Conservation (phyloP, 2,329 filamentous ascomycete genomes). For the Clonostachys chloroleuca region DNA sequence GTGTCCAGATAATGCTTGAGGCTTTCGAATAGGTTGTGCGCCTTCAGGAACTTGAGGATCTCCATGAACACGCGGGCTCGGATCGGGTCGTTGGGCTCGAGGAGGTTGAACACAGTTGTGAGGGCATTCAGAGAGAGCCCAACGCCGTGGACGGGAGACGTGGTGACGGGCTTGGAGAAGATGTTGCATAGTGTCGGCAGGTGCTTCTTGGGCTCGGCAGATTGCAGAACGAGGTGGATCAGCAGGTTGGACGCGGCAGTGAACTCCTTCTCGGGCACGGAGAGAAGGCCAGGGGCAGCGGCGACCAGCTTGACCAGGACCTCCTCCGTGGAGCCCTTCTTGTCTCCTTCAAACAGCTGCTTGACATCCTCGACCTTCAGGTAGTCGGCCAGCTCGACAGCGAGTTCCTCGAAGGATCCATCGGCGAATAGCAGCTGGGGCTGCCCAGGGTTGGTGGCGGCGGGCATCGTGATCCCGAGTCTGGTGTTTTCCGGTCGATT, state of each 20-base stretch:
- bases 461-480: constrained; percentile 13
- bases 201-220: constrained; percentile 78
- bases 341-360: constrained; percentile 68
- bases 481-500: no score
- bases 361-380: constrained; percentile 79
- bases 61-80: constrained; percentile 89
- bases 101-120: constrained; percentile 94
- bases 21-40: constrained; percentile 73
- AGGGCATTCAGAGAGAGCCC: constrained; percentile 86
- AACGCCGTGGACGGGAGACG: constrained; percentile 79
- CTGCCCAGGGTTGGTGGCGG: constrained; percentile 36
- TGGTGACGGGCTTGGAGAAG: constrained; percentile 80
- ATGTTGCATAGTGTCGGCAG: constrained; percentile 86
- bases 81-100: constrained; percentile 69
- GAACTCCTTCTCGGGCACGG: constrained; percentile 92
- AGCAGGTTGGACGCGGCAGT: constrained; percentile 95
- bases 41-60: constrained; percentile 78
- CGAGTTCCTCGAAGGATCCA: constrained; percentile 88
- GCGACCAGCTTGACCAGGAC: constrained; percentile 85
- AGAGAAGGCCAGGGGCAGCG: constrained; percentile 72
- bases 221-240: constrained; percentile 86
- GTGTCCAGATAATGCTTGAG: constrained; percentile 80
- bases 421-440: constrained; percentile 73
- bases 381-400: constrained; percentile 92
- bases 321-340: constrained; percentile 63